Evolutionary conservation across 179 eudicot genomes (phyloP).

Genomic region (Corrigiola litoralis): DNA sequence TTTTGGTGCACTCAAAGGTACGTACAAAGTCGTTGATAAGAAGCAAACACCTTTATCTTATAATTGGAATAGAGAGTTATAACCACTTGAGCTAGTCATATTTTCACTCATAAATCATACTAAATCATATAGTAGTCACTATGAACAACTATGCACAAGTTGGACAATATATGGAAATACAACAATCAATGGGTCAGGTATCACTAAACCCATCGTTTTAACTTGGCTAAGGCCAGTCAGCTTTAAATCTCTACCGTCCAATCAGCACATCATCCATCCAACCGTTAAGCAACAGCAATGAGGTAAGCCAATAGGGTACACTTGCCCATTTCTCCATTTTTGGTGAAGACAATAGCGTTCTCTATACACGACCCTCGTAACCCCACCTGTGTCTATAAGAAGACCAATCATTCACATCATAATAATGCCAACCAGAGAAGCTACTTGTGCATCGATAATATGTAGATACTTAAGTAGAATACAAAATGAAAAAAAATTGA

Average conservation of each 20-base stretch:
- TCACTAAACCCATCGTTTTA: slow-evolving; percentile 10
- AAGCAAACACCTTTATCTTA: no score
- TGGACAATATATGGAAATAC: slow-evolving; percentile 6
- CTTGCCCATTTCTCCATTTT: neutral
- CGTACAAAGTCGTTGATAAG: no score
- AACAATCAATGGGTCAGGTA: slow-evolving; percentile 9
- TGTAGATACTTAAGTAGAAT: no score
- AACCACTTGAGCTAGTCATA: neutral
- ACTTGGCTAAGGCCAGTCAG: slow-evolving; percentile 1
- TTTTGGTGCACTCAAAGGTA: no score
- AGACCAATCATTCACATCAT: slow-evolving; percentile 23
- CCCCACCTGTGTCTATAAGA: neutral
- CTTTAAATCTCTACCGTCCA: neutral
- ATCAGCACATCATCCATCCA: slow-evolving; percentile 1
- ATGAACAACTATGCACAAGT: slow-evolving; percentile 18
- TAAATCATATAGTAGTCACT: no score
- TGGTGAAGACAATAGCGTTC: slow-evolving; percentile 12
- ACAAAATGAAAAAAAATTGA: no score
- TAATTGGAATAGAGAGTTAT: no score
- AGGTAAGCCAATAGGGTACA: neutral
- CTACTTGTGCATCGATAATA: no score
- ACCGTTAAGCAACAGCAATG: slow-evolving; percentile 10
- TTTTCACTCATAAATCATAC: neutral
- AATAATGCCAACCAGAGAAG: neutral
- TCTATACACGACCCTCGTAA: neutral